These are phyloP conservation scores for Mortierella sp. DNA, from an alignment of 371 early-diverging fungal species.

Conservation along the genomic window DNA sequence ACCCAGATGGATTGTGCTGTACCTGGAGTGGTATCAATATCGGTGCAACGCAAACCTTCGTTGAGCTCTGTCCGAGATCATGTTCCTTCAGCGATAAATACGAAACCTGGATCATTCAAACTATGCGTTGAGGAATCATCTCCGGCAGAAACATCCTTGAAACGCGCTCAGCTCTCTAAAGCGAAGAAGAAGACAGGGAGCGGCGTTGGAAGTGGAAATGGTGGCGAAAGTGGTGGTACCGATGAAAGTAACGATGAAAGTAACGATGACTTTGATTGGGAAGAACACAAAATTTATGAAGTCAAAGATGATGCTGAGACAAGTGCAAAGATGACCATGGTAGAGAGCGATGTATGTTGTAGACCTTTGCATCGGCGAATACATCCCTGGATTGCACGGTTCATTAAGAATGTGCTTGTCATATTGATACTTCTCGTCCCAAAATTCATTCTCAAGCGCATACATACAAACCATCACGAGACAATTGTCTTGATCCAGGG, in stretches of 20 bases:
- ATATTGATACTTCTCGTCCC: constrained; percentile 23
- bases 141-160: constrained; percentile 1
- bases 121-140: constrained; percentile 32
- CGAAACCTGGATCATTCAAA: constrained; percentile 21
- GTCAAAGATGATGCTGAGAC: constrained; percentile 14
- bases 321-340: neutral
- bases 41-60: constrained; percentile 32
- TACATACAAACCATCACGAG: constrained; percentile 22
- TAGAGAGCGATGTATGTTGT: constrained; percentile 37
- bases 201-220: neutral
- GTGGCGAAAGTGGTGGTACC: neutral
- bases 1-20: neutral
- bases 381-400: constrained; percentile 22
- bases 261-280: constrained; percentile 45
- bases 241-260: neutral
- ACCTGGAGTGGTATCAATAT: neutral
- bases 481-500: constrained; percentile 29
- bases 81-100: constrained; percentile 37
- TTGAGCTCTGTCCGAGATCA: constrained; percentile 33
- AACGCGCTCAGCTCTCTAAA: neutral
- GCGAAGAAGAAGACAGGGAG: constrained; percentile 3
- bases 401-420: constrained; percentile 18
- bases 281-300: constrained; percentile 37
- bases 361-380: constrained; percentile 18
- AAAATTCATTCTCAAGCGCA: constrained; percentile 18